Evolutionary conservation across 2,329 filamentous ascomycete species (phyloP).

Genomic region (Neopestalotiopsis clavispora): DNA sequence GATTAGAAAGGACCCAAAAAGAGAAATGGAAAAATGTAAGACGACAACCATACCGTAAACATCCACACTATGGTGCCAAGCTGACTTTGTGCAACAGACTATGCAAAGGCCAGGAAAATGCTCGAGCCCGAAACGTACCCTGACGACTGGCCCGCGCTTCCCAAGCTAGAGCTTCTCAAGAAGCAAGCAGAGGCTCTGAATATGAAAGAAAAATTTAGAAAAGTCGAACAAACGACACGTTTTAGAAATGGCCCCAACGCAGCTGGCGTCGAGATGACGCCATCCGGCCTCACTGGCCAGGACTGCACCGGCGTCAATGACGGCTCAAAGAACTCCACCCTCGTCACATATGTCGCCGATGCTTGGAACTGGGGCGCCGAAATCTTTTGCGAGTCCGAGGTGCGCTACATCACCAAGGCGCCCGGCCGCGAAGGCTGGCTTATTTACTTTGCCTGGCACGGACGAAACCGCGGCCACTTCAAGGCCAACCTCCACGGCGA

Average conservation of each 20-base stretch:
- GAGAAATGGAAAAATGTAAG: slow-evolving; percentile 55
- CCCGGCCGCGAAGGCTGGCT: slow-evolving; percentile 60
- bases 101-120: slow-evolving; percentile 57
- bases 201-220: slow-evolving; percentile 56
- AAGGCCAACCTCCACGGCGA: slow-evolving; percentile 59
- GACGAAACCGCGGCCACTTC: slow-evolving; percentile 60
- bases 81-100: slow-evolving; percentile 48
- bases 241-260: slow-evolving; percentile 66
- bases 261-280: slow-evolving; percentile 67
- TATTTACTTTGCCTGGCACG: slow-evolving; percentile 69
- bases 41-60: slow-evolving; percentile 12
- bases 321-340: slow-evolving; percentile 68
- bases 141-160: slow-evolving; percentile 57
- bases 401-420: slow-evolving; percentile 63
- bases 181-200: slow-evolving; percentile 60
- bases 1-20: slow-evolving; percentile 47
- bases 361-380: slow-evolving; percentile 76
- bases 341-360: slow-evolving; percentile 71
- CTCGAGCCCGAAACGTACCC: slow-evolving; percentile 66
- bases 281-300: slow-evolving; percentile 64
- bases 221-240: slow-evolving; percentile 65
- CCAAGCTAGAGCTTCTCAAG: slow-evolving; percentile 62
- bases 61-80: slow-evolving; percentile 9
- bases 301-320: slow-evolving; percentile 70
- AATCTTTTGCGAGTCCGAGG: slow-evolving; percentile 73